A percentile compares a stretch with the other conserved stretches of the same genome.
Conservation (phyloP, 257 asterid genomes). For the Oldenlandia corymbosa region DNA sequence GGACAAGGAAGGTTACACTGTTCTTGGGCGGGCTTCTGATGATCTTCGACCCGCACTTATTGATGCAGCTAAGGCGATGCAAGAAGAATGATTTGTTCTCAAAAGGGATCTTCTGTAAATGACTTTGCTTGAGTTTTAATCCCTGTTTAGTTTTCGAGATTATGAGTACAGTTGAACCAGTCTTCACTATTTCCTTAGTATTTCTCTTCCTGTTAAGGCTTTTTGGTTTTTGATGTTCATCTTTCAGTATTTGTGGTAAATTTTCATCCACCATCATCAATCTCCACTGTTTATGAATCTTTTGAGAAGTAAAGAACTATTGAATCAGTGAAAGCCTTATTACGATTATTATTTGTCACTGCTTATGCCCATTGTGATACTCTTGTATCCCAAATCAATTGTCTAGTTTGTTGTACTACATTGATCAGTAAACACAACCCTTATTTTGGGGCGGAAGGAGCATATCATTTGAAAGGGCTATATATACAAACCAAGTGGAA, state of each 20-base stretch:
- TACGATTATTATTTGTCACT: too few relatives aligned
- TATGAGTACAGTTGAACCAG: not conserved
- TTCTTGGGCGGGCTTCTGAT: constrained; percentile 76
- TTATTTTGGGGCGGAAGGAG: too few relatives aligned
- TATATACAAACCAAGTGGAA: too few relatives aligned
- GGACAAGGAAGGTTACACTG: constrained; percentile 92
- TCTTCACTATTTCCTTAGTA: not conserved
- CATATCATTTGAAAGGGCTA: too few relatives aligned
- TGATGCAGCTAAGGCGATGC: constrained; percentile 90
- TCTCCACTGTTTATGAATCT: too few relatives aligned
- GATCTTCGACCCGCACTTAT: constrained; percentile 56
- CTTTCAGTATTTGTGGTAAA: not conserved
- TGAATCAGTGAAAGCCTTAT: too few relatives aligned
- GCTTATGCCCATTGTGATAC: too few relatives aligned
- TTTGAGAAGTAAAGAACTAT: too few relatives aligned
- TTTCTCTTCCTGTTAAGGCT: not conserved
- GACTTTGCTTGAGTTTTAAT: not conserved
- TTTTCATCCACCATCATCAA: too few relatives aligned
- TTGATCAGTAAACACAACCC: too few relatives aligned
- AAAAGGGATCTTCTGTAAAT: not conserved
- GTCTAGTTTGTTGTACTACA: too few relatives aligned
- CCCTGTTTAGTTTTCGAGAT: not conserved
- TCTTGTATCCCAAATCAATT: too few relatives aligned
- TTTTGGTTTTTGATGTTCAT: not conserved
- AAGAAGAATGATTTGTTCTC: constrained; percentile 49